These are phyloP conservation scores for Plenodomus lindquistii DNA, from an alignment of 2,329 filamentous ascomycete species.

Conservation along the genomic window DNA sequence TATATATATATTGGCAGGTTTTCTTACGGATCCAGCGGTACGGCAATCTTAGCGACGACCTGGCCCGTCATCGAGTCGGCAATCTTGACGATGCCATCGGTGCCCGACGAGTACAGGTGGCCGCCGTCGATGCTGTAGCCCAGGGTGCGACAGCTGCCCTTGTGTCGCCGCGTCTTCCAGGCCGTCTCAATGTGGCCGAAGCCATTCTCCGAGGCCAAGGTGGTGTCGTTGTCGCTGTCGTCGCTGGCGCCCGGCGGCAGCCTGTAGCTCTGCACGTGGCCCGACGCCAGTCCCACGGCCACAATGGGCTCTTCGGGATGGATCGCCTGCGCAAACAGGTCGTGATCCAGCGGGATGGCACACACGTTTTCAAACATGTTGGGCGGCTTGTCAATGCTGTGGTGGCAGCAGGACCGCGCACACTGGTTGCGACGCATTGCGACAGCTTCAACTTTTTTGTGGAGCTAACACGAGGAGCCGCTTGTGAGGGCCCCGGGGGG, in stretches of 20 bases:
- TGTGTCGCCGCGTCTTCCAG: slow-evolving; percentile 89
- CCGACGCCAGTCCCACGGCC: slow-evolving; percentile 80
- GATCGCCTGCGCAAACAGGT: slow-evolving; percentile 85
- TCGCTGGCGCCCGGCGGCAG: slow-evolving; percentile 63
- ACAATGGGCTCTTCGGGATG: slow-evolving; percentile 85
- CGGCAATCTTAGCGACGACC: slow-evolving; percentile 79
- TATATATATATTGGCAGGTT: no score
- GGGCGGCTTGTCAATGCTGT: slow-evolving; percentile 4
- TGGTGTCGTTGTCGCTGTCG: slow-evolving; percentile 57
- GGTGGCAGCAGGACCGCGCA: slow-evolving; percentile 1
- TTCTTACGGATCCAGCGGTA: slow-evolving; percentile 59
- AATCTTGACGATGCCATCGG: slow-evolving; percentile 66
- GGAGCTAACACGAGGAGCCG: no score
- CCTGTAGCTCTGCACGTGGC: slow-evolving; percentile 83
- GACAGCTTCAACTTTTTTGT: slow-evolving; percentile 31
- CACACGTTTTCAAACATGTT: slow-evolving; percentile 90
- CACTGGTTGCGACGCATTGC: background rate
- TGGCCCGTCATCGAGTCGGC: slow-evolving; percentile 62
- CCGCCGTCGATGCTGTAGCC: slow-evolving; percentile 78
- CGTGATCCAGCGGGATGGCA: slow-evolving; percentile 80
- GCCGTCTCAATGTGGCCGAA: slow-evolving; percentile 76
- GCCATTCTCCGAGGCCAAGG: slow-evolving; percentile 59
- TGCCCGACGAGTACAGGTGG: slow-evolving; percentile 64
- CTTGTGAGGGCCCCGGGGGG: no score
- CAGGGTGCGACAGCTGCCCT: slow-evolving; percentile 86